Percentiles rank a stretch among this genome's conserved stretches.
These are phyloP conservation scores for Talaromyces sp. DNA, from an alignment of 2,329 filamentous ascomycete species.

Conservation along the genomic window DNA sequence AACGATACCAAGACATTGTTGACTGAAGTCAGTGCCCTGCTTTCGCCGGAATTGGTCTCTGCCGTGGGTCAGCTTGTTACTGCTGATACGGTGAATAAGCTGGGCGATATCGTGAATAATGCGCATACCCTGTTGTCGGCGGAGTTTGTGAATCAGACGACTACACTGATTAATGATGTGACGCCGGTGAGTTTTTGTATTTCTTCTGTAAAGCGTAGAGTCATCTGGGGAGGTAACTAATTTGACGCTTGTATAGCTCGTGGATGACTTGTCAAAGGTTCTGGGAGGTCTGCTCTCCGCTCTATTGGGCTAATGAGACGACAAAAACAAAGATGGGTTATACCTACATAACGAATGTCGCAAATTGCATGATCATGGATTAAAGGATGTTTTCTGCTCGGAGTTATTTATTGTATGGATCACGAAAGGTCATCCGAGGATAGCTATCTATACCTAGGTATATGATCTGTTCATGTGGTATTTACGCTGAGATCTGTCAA, in stretches of 20 bases:
- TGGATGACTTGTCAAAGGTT: constrained; percentile 24
- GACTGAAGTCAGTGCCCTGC: constrained; percentile 24
- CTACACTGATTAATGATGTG: constrained; percentile 29
- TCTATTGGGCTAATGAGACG: constrained; percentile 4
- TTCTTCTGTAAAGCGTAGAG: neutral
- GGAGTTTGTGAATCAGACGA: constrained; percentile 27
- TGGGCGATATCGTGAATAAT: constrained; percentile 25
- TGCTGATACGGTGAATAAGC: constrained; percentile 20
- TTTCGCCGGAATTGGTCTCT: constrained; percentile 24
- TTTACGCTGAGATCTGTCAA: no score
- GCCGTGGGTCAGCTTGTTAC: constrained; percentile 23
- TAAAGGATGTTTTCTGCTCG: neutral
- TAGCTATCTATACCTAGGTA: neutral
- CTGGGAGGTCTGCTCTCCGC: constrained; percentile 13
- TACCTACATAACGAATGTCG: neutral
- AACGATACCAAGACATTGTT: constrained; percentile 26
- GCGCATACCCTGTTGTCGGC: constrained; percentile 23
- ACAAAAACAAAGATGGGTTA: neutral
- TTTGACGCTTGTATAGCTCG: constrained; percentile 19
- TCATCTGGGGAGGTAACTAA: neutral
- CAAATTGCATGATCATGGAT: neutral
- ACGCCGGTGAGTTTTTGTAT: constrained; percentile 27
- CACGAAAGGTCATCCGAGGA: neutral
- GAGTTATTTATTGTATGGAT: neutral
- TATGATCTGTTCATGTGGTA: neutral